Evolutionary conservation across 2,329 filamentous ascomycete genomes (phyloP).

Genomic region (Phialophora verrucosa): DNA sequence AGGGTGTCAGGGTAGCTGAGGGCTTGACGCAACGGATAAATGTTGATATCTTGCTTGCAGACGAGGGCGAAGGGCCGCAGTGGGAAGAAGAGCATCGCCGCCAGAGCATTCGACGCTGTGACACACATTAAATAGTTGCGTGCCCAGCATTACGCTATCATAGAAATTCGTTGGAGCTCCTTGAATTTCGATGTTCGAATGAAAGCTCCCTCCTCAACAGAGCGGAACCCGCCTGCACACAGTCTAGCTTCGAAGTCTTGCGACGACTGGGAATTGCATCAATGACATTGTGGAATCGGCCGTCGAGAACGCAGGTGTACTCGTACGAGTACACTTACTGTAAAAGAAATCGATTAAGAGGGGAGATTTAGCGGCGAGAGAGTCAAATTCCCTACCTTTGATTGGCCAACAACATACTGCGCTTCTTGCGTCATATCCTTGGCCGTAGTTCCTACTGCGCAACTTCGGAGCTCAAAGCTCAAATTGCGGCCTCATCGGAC

Average conservation of each 20-base stretch:
- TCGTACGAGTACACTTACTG: too few relatives aligned
- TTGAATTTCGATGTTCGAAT: neutral
- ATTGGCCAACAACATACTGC: constrained; percentile 5
- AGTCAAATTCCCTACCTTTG: neutral
- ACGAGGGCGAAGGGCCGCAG: neutral
- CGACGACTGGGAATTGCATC: neutral
- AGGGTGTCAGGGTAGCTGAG: neutral
- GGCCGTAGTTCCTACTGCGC: constrained; percentile 7
- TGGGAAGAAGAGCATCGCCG: neutral
- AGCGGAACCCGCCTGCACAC: neutral
- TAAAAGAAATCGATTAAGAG: neutral
- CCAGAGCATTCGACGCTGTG: neutral
- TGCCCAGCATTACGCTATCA: neutral
- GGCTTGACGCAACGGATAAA: neutral
- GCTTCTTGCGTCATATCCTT: neutral
- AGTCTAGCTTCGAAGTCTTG: neutral
- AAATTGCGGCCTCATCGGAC: constrained; percentile 11
- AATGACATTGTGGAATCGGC: neutral
- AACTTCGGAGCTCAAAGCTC: constrained; percentile 21
- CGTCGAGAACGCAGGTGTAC: neutral
- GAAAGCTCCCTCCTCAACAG: neutral
- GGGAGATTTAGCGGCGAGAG: neutral
- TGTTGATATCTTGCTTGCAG: neutral
- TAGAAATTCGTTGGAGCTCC: neutral
- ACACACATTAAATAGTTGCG: neutral